Evolutionary conservation across 257 asterid species (phyloP), one percentile per base, ranked within the genome.

Genomic region (Craterostigma plantagineum): DNA sequence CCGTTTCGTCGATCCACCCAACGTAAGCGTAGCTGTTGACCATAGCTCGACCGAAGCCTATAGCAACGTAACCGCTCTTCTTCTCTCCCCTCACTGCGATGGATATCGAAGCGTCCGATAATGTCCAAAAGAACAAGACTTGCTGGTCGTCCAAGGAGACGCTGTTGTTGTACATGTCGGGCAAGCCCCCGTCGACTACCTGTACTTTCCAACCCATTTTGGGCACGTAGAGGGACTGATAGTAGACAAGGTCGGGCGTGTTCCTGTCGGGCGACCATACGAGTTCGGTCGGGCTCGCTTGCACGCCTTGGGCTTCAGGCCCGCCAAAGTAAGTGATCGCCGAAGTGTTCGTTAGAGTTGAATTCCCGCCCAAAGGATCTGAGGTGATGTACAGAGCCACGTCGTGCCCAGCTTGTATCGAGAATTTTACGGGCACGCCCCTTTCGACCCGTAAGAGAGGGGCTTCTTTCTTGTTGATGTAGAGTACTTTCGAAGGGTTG

Each of bases 121-220:
- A 52, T 11, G 98, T 90, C 98, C 98, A 90, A 67, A 82, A 90
- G 45, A 90, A 63, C 67, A 73, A 79, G 41, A 77, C 98, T 66
- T 90, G 98, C 64, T 83, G 98, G 70, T 90, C 98, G 56, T 83
- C 98, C 68, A 90, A 68, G 37, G 85, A 68, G 33, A 90, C 95
- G 42, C 95, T 90, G 61, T 61, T 83, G 49, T 62, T 75, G 58
- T 79, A 90, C 98, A 90, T 90, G 69, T 90, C 98, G 4, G 93
- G 77, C 60, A 90, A 63, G 49, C 98, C 98, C 52, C 93, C 98
- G 60, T 87, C 98, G 27, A 87, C 98, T 55, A 87, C 98, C 65
- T 87, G 71, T 45, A 87, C 93, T 70, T 70, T 87, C 98, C 98
- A 87, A 49, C 98, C 98, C 98, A 87, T 87, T 64, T 87, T 87